Evolutionary conservation across 768 basidiomycete species (phyloP), one percentile per base, ranked within the genome.

Genomic region (Heimioporus sp.): DNA sequence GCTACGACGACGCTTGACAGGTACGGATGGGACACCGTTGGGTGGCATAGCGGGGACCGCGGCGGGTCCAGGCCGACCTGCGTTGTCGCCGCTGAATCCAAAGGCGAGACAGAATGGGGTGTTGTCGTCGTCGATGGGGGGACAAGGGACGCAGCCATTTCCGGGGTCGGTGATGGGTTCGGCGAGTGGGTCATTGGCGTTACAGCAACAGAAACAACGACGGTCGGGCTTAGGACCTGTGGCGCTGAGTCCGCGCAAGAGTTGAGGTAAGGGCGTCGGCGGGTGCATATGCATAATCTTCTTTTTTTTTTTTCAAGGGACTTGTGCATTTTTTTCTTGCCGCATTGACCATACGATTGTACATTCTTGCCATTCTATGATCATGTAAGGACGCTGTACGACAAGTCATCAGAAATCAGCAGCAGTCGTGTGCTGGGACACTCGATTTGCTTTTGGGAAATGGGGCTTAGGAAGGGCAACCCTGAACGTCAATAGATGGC

Each of bases 71-170:
- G 54, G 53, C 30, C 65, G 71, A 40, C 79, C 79, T 8, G 79
- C 77, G 6, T 64, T 90, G 17, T 90, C 86, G 3, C 87, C 89
- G 30, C 63, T 92, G 61, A 92, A 92, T 64, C 89, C 89, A 11
- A 76, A 81, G 50, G 78, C 86, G 16, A 72, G 84, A 51, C 75
- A 77, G 54, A 78, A 71, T 51, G 76, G 74, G 9, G 49, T 79
- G 57, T 62, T 73, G 43, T 64, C 71, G 15, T 62, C 69, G 30
- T 65, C 69, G 11, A 64, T 74, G 59, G 66, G 71, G 24, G 67
- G 67, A 16, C 76, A 76, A 32, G 56, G 70, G 42, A 61, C 71
- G 16, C 56, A 71, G 46, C 63, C 73, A 31, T 58, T 74, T 32
- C 35, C 58, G 21, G 51, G 50, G 20, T 32, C 62, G 9, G 51